Conservation (phyloP, 805 yeast species). For the Pichia cephalocereana region DNA sequence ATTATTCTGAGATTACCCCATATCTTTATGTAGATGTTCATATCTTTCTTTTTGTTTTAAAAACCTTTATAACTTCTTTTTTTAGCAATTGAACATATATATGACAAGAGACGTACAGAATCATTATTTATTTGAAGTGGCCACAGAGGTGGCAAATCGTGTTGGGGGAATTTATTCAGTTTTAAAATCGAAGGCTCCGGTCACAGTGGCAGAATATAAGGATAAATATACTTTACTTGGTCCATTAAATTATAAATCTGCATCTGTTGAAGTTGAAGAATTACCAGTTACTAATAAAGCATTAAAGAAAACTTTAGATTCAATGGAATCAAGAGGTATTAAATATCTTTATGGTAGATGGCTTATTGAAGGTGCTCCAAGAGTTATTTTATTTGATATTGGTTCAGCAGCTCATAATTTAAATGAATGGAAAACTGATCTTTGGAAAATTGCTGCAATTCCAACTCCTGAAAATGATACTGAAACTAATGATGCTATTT, state of each 20-base stretch:
- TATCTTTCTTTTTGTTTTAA: too few relatives aligned
- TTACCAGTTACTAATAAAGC: constrained; percentile 38
- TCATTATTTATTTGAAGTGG: constrained; percentile 84
- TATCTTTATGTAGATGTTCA: too few relatives aligned
- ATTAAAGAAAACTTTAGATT: constrained; percentile 54
- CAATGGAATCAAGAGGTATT: constrained; percentile 79
- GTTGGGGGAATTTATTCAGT: constrained; percentile 98
- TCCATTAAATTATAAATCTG: constrained; percentile 66
- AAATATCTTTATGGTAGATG: constrained; percentile 84
- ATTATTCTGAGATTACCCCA: too few relatives aligned
- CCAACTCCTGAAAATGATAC: constrained; percentile 86
- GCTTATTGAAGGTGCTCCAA: constrained; percentile 96
- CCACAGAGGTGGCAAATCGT: constrained; percentile 95
- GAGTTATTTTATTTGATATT: constrained; percentile 82
- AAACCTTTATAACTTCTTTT: too few relatives aligned
- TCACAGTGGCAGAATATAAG: constrained; percentile 87
- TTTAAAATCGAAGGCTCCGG: constrained; percentile 91
- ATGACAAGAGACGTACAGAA: constrained; percentile 82
- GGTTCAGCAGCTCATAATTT: constrained; percentile 60
- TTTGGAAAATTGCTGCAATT: constrained; percentile 86
- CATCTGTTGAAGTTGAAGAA: constrained; percentile 76
- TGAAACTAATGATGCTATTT: constrained; percentile 87
- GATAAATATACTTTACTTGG: constrained; percentile 83
- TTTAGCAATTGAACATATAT: not conserved
- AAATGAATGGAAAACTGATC: constrained; percentile 90